A percentile compares a stretch with the other conserved stretches of the same genome.
Evolutionary conservation across 441 rosid genomes (phyloP).

Genomic region (Erodium trifolium): DNA sequence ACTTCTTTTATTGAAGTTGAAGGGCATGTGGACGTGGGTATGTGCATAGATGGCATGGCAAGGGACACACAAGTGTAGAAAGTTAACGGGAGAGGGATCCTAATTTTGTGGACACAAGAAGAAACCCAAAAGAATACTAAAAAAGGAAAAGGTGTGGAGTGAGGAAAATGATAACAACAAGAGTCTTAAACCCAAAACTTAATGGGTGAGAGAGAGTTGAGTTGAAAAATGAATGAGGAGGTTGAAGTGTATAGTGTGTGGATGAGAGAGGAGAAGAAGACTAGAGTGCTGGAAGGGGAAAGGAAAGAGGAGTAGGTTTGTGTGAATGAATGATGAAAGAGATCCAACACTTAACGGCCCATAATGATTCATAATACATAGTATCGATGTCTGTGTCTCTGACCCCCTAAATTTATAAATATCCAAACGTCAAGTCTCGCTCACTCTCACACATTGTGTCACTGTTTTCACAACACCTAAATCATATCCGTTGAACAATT

Average conservation of each 20-base stretch:
- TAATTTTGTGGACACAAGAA: neutral
- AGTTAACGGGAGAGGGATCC: neutral
- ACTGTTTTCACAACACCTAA: neutral
- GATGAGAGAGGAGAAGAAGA: too few species aligned
- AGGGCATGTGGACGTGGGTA: neutral
- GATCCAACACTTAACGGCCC: constrained; percentile 17
- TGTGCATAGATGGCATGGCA: neutral
- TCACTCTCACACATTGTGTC: constrained; percentile 17
- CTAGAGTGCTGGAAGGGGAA: too few species aligned
- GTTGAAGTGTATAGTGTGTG: too few species aligned
- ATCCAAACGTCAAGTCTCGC: constrained; percentile 18
- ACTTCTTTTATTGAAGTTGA: too few species aligned
- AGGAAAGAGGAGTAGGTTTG: constrained; percentile 15
- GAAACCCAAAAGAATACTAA: constrained; percentile 18
- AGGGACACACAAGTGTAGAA: neutral
- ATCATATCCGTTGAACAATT: neutral
- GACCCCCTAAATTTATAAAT: neutral
- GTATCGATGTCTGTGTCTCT: neutral
- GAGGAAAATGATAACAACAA: neutral
- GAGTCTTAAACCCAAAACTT: too few species aligned
- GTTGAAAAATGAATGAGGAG: too few species aligned
- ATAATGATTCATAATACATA: neutral
- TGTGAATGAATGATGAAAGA: constrained; percentile 23
- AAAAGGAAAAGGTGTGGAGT: constrained; percentile 22
- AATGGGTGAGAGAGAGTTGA: too few species aligned